Evolutionary conservation across 169 alveolate genomes (phyloP).

Genomic region (Cryptosporidium felis): DNA sequence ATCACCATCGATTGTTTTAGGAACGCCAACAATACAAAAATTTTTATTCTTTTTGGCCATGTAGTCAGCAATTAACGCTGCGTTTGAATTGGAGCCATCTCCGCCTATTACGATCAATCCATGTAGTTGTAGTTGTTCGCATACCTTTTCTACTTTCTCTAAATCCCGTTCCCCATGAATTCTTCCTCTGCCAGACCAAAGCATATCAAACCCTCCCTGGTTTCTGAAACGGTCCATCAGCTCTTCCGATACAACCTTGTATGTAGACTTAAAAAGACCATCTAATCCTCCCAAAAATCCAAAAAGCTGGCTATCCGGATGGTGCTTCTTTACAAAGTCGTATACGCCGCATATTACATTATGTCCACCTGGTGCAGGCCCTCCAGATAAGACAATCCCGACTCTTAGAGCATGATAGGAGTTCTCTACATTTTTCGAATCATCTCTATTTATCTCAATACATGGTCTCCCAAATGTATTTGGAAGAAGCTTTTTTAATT

Average conservation of each 20-base stretch:
- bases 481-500: conserved; percentile 70
- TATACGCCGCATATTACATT: conserved; percentile 96
- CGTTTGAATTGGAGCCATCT: conserved; percentile 98
- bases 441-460: conserved; percentile 73
- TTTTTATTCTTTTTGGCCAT: conserved; percentile 81
- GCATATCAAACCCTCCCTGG: conserved; percentile 98
- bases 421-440: conserved; percentile 67
- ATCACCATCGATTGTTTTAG: conserved; percentile 99
- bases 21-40: conserved; percentile 93
- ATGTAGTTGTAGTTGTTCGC: conserved; percentile 90
- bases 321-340: conserved; percentile 89
- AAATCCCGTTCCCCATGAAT: conserved; percentile 92
- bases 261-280: conserved; percentile 92
- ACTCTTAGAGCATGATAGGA: conserved; percentile 80
- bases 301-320: conserved; percentile 89
- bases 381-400: conserved; percentile 98
- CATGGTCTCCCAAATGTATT: conserved; percentile 68
- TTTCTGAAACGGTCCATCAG: conserved; percentile 94
- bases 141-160: conserved; percentile 84
- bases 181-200: conserved; percentile 97
- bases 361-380: conserved; percentile 99
- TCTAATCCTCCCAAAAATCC: conserved; percentile 95
- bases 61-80: conserved; percentile 96
- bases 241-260: conserved; percentile 89
- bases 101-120: conserved; percentile 99